Conservation (phyloP, 2,329 filamentous ascomycete genomes). For the Ceratocystis lukuohia region DNA sequence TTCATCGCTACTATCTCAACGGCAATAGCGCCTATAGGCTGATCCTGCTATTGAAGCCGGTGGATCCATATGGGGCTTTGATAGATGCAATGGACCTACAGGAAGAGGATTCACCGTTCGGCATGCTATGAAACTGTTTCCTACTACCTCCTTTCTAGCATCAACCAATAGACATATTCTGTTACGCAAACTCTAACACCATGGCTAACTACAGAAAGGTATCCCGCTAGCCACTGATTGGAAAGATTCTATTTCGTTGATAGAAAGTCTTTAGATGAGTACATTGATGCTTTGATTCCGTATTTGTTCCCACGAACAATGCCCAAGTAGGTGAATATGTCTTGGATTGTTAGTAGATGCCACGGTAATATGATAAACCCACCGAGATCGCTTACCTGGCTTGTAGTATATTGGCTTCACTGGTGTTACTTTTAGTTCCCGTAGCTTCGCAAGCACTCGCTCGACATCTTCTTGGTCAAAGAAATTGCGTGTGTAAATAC, state of each 20-base stretch:
- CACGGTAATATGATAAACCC: not conserved
- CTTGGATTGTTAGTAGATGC: conserved; percentile 27
- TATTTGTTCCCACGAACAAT: conserved; percentile 48
- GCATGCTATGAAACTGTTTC: not conserved
- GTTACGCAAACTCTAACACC: not conserved
- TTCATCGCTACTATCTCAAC: conserved; percentile 93
- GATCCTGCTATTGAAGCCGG: conserved; percentile 59
- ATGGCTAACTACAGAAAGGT: too few relatives aligned
- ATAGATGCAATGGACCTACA: not conserved
- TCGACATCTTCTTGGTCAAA: conserved; percentile 53
- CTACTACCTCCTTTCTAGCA: not conserved
- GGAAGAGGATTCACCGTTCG: not conserved
- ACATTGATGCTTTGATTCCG: conserved; percentile 46
- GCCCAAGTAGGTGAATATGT: conserved; percentile 55
- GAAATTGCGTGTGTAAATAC: conserved; percentile 68
- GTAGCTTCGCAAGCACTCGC: conserved; percentile 50
- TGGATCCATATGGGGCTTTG: conserved; percentile 25
- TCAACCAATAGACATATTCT: not conserved
- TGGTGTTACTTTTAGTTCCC: conserved; percentile 47
- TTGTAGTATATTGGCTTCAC: conserved; percentile 61
- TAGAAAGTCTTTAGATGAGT: conserved; percentile 24
- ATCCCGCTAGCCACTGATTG: too few relatives aligned
- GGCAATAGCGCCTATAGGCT: conserved; percentile 88
- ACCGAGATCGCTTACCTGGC: conserved; percentile 37
- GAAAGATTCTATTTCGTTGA: not conserved